phyloP scores from a whole-genome alignment of 805 yeast genomes.

The Teunomyces funiuensis region DNA sequence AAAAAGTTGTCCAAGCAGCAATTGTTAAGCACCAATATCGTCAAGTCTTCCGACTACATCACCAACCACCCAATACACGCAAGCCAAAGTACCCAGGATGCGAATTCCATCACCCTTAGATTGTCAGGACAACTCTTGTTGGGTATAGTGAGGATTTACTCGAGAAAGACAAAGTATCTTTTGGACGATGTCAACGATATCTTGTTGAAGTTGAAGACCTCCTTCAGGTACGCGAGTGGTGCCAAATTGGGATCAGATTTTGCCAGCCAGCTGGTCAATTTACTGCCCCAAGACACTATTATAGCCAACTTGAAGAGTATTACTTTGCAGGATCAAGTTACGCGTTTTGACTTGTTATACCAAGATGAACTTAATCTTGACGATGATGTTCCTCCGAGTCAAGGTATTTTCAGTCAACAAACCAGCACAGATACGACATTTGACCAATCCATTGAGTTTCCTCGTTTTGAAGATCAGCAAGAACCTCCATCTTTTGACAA shows the following conservation, averaged over 20 bases:
- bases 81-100: constrained; percentile 14
- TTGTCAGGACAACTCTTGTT: constrained; percentile 82
- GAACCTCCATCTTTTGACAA: constrained; percentile 18
- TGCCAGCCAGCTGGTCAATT: constrained; percentile 46
- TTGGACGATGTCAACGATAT: constrained; percentile 83
- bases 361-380: constrained; percentile 55
- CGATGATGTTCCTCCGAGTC: constrained; percentile 17
- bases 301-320: constrained; percentile 59
- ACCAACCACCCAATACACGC: constrained; percentile 56
- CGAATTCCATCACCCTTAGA: constrained; percentile 67
- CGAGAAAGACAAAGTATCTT: constrained; percentile 78
- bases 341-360: constrained; percentile 70
- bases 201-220: constrained; percentile 64
- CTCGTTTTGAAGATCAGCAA: constrained; percentile 46
- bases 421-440: constrained; percentile 29
- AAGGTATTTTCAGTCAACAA: constrained; percentile 24
- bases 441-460: constrained; percentile 67
- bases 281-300: constrained; percentile 61
- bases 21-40: constrained; percentile 67
- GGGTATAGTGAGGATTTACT: constrained; percentile 85
- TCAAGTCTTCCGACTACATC: constrained; percentile 44
- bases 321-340: constrained; percentile 72
- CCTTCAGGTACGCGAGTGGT: constrained; percentile 50
- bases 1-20: constrained; percentile 72
- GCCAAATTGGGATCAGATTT: constrained; percentile 18